Evolutionary conservation across 2,329 filamentous ascomycete species (phyloP).

Genomic region (Davidsoniella neocaledoniae): DNA sequence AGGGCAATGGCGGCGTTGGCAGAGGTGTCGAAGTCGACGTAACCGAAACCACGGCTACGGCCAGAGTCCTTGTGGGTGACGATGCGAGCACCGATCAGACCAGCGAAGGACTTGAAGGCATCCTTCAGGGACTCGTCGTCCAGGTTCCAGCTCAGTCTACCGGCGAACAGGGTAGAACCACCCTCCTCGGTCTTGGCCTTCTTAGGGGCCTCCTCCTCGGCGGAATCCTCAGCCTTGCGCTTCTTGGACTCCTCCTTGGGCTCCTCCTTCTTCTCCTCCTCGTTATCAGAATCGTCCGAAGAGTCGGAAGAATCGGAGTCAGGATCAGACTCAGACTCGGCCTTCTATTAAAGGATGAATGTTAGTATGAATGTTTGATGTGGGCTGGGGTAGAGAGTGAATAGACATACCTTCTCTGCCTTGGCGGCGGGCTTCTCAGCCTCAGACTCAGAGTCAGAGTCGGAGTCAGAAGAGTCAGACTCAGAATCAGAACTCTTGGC

Average conservation of each 20-base stretch:
- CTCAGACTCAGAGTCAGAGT: conserved; percentile 18
- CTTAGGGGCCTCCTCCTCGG: conserved; percentile 38
- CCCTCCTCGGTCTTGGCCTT: conserved; percentile 46
- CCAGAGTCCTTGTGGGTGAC: conserved; percentile 69
- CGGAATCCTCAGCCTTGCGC: conserved; percentile 30
- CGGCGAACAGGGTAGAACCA: conserved; percentile 51
- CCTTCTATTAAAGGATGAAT: conserved; percentile 17
- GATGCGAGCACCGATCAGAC: conserved; percentile 56
- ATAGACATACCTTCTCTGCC: conserved; percentile 9
- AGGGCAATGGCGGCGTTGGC: conserved; percentile 55
- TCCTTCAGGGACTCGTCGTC: conserved; percentile 67
- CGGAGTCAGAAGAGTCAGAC: conserved; percentile 21
- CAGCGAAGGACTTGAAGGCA: conserved; percentile 67
- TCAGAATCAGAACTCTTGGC: conserved; percentile 16
- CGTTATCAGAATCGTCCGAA: conserved; percentile 20
- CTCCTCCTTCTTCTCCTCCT: conserved; percentile 21
- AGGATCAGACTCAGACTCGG: conserved; percentile 19
- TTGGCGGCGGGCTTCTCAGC: conserved; percentile 19
- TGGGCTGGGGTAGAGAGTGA: background rate
- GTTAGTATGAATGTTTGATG: conserved; percentile 11
- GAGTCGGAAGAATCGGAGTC: conserved; percentile 20
- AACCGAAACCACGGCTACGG: conserved; percentile 83
- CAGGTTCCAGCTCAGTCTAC: conserved; percentile 80
- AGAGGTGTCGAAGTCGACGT: conserved; percentile 65
- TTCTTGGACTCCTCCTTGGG: conserved; percentile 25